A percentile compares a stretch with the other conserved stretches of the same genome.
Conservation (phyloP, 164 flowering plant genomes). For the Tetracentron sinense region DNA sequence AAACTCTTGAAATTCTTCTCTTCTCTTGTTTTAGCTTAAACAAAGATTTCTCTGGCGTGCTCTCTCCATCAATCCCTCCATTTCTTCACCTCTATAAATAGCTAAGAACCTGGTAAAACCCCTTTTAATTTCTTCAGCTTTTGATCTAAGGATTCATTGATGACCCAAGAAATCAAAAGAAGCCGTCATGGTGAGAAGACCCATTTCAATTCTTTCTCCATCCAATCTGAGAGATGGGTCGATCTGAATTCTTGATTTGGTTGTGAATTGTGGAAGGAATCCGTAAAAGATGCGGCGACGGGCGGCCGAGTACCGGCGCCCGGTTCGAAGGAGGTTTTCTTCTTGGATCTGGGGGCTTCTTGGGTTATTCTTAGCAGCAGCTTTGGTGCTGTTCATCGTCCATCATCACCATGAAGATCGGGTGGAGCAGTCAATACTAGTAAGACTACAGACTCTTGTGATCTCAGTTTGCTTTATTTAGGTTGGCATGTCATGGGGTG, state of each 20-base stretch:
- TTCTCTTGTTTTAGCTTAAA: constrained; percentile 5
- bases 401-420: constrained; percentile 54
- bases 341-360: constrained; percentile 84
- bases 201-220: constrained; percentile 9
- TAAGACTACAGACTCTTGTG: not conserved
- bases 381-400: constrained; percentile 57
- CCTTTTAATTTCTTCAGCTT: no score
- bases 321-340: constrained; percentile 65
- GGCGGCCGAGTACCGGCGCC: constrained; percentile 89
- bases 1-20: no score
- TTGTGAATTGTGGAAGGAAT: constrained; percentile 34
- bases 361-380: constrained; percentile 48
- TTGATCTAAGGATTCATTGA: not conserved
- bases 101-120: no score
- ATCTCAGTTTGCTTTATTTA: not conserved
- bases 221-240: constrained; percentile 26
- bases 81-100: not conserved
- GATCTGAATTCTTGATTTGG: constrained; percentile 27
- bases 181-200: constrained; percentile 1
- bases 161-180: not conserved
- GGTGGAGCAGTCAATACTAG: not conserved
- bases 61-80: constrained; percentile 2
- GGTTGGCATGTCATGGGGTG: not conserved
- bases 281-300: constrained; percentile 67
- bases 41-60: not conserved